Percentiles rank a stretch among this genome's conserved stretches.
Evolutionary conservation across 169 alveolate species (phyloP).

Genomic region (Eimeria necatrix): DNA sequence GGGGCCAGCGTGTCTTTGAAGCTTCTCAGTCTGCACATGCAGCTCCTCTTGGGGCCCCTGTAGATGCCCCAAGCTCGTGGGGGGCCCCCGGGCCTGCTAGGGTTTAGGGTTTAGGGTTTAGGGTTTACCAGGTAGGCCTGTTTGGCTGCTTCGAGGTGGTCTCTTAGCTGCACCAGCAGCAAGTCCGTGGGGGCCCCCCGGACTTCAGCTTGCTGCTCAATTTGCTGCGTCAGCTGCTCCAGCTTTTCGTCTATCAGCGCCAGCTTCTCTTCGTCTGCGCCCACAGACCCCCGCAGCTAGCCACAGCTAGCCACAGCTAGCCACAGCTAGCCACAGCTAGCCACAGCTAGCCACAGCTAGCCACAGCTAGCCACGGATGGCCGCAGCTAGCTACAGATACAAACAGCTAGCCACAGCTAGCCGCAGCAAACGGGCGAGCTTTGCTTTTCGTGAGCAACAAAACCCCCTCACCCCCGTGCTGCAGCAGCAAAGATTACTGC

Average conservation of each 20-base stretch:
- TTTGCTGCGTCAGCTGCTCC: constrained; percentile 86
- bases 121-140: constrained; percentile 87
- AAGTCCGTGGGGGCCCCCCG: constrained; percentile 85
- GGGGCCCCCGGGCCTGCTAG: too few species aligned
- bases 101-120: constrained; percentile 47
- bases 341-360: background rate
- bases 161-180: constrained; percentile 89
- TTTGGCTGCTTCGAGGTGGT: constrained; percentile 91
- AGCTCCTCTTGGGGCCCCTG: too few species aligned
- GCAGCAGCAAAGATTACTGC: constrained; percentile 47
- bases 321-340: background rate
- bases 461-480: too few species aligned
- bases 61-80: too few species aligned
- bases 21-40: too few species aligned
- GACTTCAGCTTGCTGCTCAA: constrained; percentile 87
- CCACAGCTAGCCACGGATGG: too few species aligned
- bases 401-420: background rate
- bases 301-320: constrained; percentile 48
- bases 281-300: background rate
- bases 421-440: background rate
- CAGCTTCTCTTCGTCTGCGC: constrained; percentile 88
- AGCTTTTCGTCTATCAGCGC: constrained; percentile 88
- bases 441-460: too few species aligned
- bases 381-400: background rate
- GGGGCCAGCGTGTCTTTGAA: too few species aligned